Conservation (phyloP, 2,329 filamentous ascomycete species). For the Arthrobotrys musiformis region DNA sequence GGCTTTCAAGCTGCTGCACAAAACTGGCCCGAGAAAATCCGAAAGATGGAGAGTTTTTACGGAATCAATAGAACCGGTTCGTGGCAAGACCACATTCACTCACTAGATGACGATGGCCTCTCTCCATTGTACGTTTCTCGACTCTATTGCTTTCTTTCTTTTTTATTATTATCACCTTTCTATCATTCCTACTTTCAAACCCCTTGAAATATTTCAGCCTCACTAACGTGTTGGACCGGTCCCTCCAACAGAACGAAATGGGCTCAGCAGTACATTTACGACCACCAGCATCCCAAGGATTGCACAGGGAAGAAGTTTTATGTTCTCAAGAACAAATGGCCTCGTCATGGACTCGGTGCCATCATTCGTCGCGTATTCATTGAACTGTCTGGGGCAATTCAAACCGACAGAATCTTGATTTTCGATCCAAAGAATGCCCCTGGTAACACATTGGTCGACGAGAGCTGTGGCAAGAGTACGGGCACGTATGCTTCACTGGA, state of each 20-base stretch:
- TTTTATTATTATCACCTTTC: neutral
- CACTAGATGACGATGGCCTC: conserved; percentile 35
- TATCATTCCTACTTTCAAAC: too few relatives aligned
- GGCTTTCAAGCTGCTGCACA: neutral
- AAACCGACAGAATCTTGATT: conserved; percentile 33
- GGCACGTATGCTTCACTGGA: conserved; percentile 19
- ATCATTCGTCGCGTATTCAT: conserved; percentile 41
- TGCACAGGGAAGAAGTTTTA: conserved; percentile 50
- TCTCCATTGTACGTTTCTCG: conserved; percentile 30
- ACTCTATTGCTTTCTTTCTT: neutral
- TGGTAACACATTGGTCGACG: conserved; percentile 36
- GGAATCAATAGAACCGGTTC: conserved; percentile 40
- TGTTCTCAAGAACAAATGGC: conserved; percentile 41
- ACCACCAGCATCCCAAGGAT: conserved; percentile 38
- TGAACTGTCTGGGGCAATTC: conserved; percentile 35
- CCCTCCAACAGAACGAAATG: conserved; percentile 39
- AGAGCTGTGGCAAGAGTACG: conserved; percentile 6
- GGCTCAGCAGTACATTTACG: conserved; percentile 44
- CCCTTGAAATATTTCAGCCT: neutral
- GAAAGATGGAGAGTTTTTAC: conserved; percentile 42
- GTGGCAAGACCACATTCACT: conserved; percentile 51
- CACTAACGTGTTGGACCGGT: conserved; percentile 21
- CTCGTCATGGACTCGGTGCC: conserved; percentile 40
- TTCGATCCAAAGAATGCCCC: conserved; percentile 23
- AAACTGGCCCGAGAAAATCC: neutral